A percentile compares a stretch with the other conserved stretches of the same genome.
Conservation (phyloP, 306 rosid genomes). For the Senna siamea region DNA sequence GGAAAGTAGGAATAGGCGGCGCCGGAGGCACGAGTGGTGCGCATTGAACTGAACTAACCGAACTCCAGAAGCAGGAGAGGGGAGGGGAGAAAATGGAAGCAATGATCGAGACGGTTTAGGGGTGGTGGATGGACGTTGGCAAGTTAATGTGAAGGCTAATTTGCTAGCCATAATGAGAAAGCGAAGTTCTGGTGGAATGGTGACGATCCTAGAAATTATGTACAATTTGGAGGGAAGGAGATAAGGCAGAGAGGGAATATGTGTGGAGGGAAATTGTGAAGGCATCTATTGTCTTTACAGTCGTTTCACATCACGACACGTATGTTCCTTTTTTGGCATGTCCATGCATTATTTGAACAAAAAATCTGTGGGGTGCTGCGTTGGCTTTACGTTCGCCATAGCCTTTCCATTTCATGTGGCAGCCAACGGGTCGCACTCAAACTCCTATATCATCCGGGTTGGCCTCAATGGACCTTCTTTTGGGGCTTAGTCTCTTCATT, state of each 20-base stretch:
- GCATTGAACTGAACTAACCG: constrained; percentile 56
- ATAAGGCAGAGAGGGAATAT: constrained; percentile 63
- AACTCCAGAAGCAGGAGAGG: constrained; percentile 40
- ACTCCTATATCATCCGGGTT: background rate
- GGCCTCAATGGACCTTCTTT: too few species aligned
- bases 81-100: constrained; percentile 43
- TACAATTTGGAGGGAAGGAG: constrained; percentile 55
- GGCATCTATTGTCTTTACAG: background rate
- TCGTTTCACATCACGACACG: constrained; percentile 32
- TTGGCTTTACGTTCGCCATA: background rate
- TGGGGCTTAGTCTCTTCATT: too few species aligned
- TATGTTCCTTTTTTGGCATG: constrained; percentile 32
- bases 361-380: background rate
- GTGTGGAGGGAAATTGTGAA: constrained; percentile 69
- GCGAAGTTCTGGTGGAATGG: background rate
- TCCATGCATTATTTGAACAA: background rate
- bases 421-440: background rate
- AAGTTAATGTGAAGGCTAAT: constrained; percentile 55
- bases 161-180: constrained; percentile 66
- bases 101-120: constrained; percentile 31
- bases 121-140: constrained; percentile 48
- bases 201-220: background rate
- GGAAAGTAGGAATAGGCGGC: constrained; percentile 50
- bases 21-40: constrained; percentile 54
- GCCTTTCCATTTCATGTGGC: constrained; percentile 6